These are phyloP conservation scores for Elsinoe ampelina DNA, from an alignment of 2,329 filamentous ascomycete genomes.

Conservation along the genomic window DNA sequence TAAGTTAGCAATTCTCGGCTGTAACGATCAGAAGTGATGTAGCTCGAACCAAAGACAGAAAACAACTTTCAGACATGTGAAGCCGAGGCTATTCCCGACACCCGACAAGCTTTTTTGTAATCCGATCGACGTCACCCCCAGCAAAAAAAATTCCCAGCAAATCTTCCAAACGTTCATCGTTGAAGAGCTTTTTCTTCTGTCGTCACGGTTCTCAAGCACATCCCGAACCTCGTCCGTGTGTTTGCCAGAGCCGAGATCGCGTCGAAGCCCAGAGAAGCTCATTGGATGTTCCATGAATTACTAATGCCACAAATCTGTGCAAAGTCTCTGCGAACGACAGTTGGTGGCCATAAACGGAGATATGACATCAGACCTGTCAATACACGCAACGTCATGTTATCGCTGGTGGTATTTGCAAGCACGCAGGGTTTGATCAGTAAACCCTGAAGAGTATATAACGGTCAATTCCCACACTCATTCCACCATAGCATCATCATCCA, in stretches of 20 bases:
- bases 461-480: not conserved
- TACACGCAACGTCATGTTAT: not conserved
- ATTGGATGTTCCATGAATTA: not conserved
- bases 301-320: not conserved
- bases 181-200: not conserved
- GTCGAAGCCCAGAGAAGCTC: not conserved
- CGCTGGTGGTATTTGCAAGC: not conserved
- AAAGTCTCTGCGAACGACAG: not conserved
- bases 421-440: not conserved
- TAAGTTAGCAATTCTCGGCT: not conserved
- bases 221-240: not conserved
- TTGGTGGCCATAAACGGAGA: not conserved
- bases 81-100: not conserved
- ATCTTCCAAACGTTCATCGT: not conserved
- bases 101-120: not conserved
- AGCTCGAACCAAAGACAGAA: not conserved
- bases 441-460: not conserved
- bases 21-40: not conserved
- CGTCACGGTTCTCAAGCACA: not conserved
- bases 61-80: not conserved
- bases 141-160: not conserved
- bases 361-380: constrained; percentile 1
- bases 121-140: not conserved
- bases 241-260: not conserved
- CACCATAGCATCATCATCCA: not conserved